Base-by-base conservation (phyloP, 176 grass and related monocot species). In the Phoenix roebelenii region DNA sequence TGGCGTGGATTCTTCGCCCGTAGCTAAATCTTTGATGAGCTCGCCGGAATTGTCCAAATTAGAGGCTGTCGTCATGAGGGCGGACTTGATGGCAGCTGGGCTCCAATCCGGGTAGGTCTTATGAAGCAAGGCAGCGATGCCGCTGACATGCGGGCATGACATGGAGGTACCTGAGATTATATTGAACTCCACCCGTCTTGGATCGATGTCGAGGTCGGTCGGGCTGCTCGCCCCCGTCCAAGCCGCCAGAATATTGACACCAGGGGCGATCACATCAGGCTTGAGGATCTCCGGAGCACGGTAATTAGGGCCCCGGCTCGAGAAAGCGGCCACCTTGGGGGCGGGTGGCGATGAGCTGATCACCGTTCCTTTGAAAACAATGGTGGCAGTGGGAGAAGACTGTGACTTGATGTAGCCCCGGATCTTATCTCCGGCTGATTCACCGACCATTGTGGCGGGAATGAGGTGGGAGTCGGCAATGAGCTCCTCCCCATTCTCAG, bases 141-240 rank as follows among this genome's bases (percentile, higher is more conserved):
- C 89, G 76, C 89, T 95, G 15, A 88, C 89, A 39, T 88, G 89
- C 23, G 89, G 89, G 72, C 89, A 95, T 9, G 89, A 61, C 89
- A 95, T 95, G 71, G 89, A 95, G 4, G 89, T 95, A 0, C 89
- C 89, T 6, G 89, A 95, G 75, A 89, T 85, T 68, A 95, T 85
- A 50, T 95, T 95, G 82, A 95, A 95, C 68, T 73, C 66, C 14
- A 95, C 90, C 24, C 90, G 16, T 68, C 85, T 64, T 12, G 82
- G 9, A 63, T 95, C 85, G 54, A 89, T 79, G 7, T 76, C 85
- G n/a, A 89, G 80, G 58, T 89, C 85, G 1, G 90, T 89, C 0
- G 85, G 89, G 28, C 76, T 59, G 23, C 66, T 60, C 2, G 64
- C 66, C 20, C 92, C 92, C 2, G 92, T 91, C 92, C 92, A 95